Percentiles rank a stretch among this genome's conserved stretches.
Conservation (phyloP, 2,329 filamentous ascomycete species). For the Trichoderma atrobrunneum region DNA sequence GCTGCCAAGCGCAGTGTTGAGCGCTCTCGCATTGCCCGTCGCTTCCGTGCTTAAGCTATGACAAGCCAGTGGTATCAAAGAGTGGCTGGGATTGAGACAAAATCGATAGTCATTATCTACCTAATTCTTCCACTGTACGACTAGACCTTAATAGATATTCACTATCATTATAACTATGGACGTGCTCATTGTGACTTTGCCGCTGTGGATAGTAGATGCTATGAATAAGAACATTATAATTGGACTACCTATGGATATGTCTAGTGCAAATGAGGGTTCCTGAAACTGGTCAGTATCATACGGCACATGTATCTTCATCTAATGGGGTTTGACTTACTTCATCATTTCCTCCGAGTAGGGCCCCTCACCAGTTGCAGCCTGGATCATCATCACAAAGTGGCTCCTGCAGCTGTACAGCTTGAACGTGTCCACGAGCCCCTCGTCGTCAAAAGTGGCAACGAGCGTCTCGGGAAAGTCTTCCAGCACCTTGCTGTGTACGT, state of each 20-base stretch:
- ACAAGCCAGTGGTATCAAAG: not conserved
- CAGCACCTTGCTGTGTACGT: not conserved
- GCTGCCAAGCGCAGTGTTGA: constrained; percentile 15
- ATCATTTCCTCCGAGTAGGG: not conserved
- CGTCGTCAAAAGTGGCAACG: constrained; percentile 5
- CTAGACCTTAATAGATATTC: constrained; percentile 12
- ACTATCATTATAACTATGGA: not conserved
- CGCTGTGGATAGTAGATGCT: not conserved
- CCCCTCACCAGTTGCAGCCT: not conserved
- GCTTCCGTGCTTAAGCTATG: constrained; percentile 11
- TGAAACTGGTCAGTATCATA: not conserved
- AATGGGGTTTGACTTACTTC: not conserved
- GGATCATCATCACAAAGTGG: not conserved
- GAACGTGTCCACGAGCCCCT: not conserved
- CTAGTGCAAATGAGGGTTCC: not conserved
- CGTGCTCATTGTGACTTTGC: not conserved
- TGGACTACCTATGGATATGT: not conserved
- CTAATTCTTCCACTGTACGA: constrained; percentile 2
- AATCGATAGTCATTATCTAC: constrained; percentile 13
- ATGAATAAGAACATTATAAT: too few species aligned
- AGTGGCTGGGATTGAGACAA: not conserved
- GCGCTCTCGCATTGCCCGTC: not conserved
- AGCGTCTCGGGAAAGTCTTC: not conserved
- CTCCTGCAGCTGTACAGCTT: not conserved
- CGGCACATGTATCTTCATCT: not conserved